These are phyloP conservation scores for Aspergillus texensis DNA, from an alignment of 2,329 filamentous ascomycete species.

Conservation along the genomic window DNA sequence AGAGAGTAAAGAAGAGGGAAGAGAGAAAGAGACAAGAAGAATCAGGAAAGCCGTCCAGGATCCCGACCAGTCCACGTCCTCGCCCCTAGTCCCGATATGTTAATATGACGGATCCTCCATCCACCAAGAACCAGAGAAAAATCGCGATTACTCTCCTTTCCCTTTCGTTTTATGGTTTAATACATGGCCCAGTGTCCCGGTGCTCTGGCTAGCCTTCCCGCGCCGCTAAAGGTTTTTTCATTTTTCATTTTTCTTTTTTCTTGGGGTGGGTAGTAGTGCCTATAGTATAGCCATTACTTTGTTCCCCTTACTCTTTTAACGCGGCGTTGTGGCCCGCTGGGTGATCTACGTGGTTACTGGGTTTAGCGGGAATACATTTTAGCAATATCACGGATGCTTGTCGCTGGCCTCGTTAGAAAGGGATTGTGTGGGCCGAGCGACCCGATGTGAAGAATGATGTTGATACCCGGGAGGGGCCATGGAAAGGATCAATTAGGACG, in stretches of 20 bases:
- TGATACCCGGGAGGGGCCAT: slow-evolving; percentile 16
- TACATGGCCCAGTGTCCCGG: slow-evolving; percentile 9
- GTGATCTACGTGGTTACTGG: slow-evolving; percentile 22
- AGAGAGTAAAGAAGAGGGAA: slow-evolving; percentile 16
- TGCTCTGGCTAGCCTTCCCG: slow-evolving; percentile 6
- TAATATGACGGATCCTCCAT: slow-evolving; percentile 45
- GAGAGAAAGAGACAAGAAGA: slow-evolving; percentile 23
- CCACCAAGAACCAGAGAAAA: slow-evolving; percentile 31
- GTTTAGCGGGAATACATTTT: slow-evolving; percentile 15
- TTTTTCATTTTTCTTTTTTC: not conserved
- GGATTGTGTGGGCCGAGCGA: slow-evolving; percentile 24
- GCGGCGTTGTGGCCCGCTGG: slow-evolving; percentile 14
- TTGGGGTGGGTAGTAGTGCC: not conserved
- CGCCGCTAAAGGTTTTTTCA: not conserved
- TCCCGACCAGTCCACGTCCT: slow-evolving; percentile 37
- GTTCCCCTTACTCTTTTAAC: slow-evolving; percentile 15
- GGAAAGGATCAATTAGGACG: slow-evolving; percentile 11
- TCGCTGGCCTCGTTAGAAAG: slow-evolving; percentile 18
- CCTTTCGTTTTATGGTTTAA: slow-evolving; percentile 8
- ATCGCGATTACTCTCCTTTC: slow-evolving; percentile 13
- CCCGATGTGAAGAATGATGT: slow-evolving; percentile 22
- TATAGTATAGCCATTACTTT: slow-evolving; percentile 8
- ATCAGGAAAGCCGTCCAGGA: slow-evolving; percentile 36
- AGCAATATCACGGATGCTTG: slow-evolving; percentile 14
- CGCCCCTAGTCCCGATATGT: slow-evolving; percentile 45